Evolutionary conservation across 169 alveolate species (phyloP).

Genomic region (Condylostoma magnum): DNA sequence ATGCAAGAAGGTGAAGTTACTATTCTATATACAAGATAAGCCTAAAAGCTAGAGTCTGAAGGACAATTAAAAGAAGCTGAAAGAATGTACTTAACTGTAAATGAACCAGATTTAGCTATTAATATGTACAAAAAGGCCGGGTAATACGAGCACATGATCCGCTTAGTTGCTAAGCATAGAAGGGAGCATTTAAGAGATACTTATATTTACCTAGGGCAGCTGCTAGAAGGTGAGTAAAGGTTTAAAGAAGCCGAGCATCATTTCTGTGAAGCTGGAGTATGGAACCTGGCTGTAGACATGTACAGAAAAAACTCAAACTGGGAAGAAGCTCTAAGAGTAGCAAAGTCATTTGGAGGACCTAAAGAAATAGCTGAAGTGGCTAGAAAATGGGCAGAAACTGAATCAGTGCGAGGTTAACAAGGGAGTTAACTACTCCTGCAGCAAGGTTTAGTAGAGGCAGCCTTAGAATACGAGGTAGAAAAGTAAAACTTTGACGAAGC

Average conservation of each 20-base stretch:
- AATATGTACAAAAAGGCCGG: conserved; percentile 86
- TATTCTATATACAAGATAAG: conserved; percentile 77
- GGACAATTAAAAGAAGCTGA: conserved; percentile 86
- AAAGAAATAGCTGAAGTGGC: conserved; percentile 89
- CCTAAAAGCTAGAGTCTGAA: conserved; percentile 79
- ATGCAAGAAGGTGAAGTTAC: conserved; percentile 80
- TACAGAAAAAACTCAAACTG: conserved; percentile 83
- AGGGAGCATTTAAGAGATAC: conserved; percentile 85
- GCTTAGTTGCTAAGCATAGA: conserved; percentile 81
- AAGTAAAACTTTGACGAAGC: conserved; percentile 88
- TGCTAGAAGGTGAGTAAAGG: conserved; percentile 83
- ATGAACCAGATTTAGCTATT: conserved; percentile 87
- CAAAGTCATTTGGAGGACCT: conserved; percentile 89
- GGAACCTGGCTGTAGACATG: conserved; percentile 92
- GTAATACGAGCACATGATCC: conserved; percentile 83
- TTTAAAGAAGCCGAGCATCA: conserved; percentile 87
- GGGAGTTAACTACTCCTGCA: conserved; percentile 69
- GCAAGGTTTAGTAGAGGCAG: conserved; percentile 85
- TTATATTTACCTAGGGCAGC: conserved; percentile 85
- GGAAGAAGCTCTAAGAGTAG: conserved; percentile 92
- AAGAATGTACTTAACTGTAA: conserved; percentile 79
- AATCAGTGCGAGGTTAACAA: conserved; percentile 58
- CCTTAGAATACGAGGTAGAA: conserved; percentile 85
- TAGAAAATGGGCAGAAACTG: conserved; percentile 82
- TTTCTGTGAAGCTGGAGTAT: conserved; percentile 81